Evolutionary conservation across 768 basidiomycete genomes (phyloP), one percentile per base, ranked within the genome.

Genomic region (Roridomyces roridus): DNA sequence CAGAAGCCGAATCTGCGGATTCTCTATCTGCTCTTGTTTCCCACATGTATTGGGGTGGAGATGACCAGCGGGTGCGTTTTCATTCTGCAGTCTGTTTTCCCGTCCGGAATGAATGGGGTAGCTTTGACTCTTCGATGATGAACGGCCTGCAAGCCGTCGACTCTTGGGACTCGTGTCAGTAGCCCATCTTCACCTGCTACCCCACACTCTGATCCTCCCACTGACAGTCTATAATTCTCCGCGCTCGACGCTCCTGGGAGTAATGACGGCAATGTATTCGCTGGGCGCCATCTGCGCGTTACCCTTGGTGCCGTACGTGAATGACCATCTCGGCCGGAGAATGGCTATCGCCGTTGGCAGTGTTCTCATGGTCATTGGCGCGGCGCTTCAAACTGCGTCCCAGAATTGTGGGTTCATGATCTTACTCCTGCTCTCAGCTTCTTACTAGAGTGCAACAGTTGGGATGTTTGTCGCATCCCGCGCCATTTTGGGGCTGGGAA

Each of bases 51-150:
- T 25, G 84, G 84, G 21, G 83, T 85, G 15, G 85, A 85, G 69
- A 85, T 84, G 80, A 85, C 84, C 1, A 81, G 80, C 64, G 83
- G 83, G 80, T 84, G 58, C 47, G 76, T 69, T 9, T 41, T 43
- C 18, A 49, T 46, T 7, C 46, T n/a, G n/a, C n/a, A n/a, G n/a
- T 17, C 17, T 34, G 25, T 45, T 46, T 23, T 21, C 41, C 26
- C 49, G 6, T 24, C 11, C 11, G 31, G 18, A 40, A 14, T 39
- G 21, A 40, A 10, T n/a, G 6, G 6, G 4, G 12, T 43, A 85
- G 83, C 2, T 85, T 82, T 62, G 83, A 85, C 52, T 80, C 83
- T 0, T 83, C 84, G 6, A 86, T 86, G 84, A 74, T 86, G 65
- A 86, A 85, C 62, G 85, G 84, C 34, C 64, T 87, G 37, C 85